A percentile compares a stretch with the other conserved stretches of the same genome.
Evolutionary conservation across 208 protist species (phyloP).

Genomic region (Trypanosoma lewisi): DNA sequence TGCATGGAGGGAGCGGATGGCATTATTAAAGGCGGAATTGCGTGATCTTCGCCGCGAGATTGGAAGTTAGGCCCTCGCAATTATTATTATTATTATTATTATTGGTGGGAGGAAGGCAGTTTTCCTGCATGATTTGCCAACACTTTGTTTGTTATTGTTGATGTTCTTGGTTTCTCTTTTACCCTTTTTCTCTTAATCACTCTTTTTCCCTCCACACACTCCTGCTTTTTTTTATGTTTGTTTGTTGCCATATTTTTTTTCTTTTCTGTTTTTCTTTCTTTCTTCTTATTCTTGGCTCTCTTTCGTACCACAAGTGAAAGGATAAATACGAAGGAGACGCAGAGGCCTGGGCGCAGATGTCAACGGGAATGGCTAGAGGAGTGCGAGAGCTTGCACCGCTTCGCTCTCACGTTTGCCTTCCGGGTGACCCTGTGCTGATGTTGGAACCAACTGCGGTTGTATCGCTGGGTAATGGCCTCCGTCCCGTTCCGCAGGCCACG

Average conservation of each 20-base stretch:
- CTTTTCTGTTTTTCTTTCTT: conserved; percentile 12
- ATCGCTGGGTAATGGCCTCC: conserved; percentile 60
- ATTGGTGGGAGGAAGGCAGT: background rate
- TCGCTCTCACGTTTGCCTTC: conserved; percentile 67
- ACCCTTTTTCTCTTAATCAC: background rate
- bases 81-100: background rate
- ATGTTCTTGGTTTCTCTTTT: background rate
- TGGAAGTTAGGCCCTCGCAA: conserved; percentile 1
- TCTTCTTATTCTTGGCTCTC: conserved; percentile 20
- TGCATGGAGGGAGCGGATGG: conserved; percentile 50
- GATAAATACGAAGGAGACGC: background rate
- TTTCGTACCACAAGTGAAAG: conserved; percentile 6
- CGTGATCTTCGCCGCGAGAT: conserved; percentile 46
- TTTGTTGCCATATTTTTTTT: conserved; percentile 1
- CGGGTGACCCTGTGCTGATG: conserved; percentile 74
- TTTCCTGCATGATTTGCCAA: background rate
- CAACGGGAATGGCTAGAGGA: background rate
- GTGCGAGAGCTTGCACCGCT: conserved; percentile 56
- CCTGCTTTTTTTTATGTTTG: background rate
- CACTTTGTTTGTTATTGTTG: background rate
- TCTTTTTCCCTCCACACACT: conserved; percentile 1
- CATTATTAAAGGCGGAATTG: conserved; percentile 50
- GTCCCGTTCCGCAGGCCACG: conserved; percentile 23
- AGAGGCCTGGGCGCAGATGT: background rate
- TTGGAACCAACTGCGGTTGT: conserved; percentile 46